Conservation (phyloP, 371 early-diverging fungal species). For the Mortierella sp. region DNA sequence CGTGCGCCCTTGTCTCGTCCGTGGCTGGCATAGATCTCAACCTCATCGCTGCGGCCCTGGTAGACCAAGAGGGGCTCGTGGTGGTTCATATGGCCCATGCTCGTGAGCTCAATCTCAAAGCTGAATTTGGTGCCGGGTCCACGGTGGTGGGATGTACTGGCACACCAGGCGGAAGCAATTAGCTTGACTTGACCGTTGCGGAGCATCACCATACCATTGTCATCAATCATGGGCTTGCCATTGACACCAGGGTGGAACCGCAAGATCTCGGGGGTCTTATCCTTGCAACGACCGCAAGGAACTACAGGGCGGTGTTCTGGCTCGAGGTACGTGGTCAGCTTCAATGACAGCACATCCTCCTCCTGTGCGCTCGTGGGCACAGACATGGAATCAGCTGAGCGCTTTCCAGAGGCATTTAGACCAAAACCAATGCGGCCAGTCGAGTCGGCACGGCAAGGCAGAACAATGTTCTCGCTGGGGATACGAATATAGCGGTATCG, state of each 20-base stretch:
- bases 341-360: conserved; percentile 37
- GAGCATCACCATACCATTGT: conserved; percentile 45
- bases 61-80: conserved; percentile 27
- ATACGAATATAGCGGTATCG: conserved; percentile 35
- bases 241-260: conserved; percentile 44
- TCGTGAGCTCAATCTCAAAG: conserved; percentile 36
- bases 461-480: conserved; percentile 38
- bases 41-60: conserved; percentile 34
- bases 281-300: conserved; percentile 45
- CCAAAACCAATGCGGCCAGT: conserved; percentile 21
- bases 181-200: conserved; percentile 42
- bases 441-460: conserved; percentile 36
- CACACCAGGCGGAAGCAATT: conserved; percentile 44
- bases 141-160: conserved; percentile 43
- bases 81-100: conserved; percentile 19
- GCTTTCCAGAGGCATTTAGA: conserved; percentile 37
- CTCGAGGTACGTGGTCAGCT: conserved; percentile 36
- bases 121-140: conserved; percentile 46
- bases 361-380: conserved; percentile 41
- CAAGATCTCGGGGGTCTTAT: conserved; percentile 42
- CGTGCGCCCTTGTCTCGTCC: conserved; percentile 39
- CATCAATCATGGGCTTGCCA: conserved; percentile 47
- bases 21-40: conserved; percentile 41
- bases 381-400: conserved; percentile 28
- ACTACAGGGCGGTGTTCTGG: conserved; percentile 40